phyloP scores from a whole-genome alignment of 2,329 filamentous ascomycete genomes.

The Epichloe scottii region DNA sequence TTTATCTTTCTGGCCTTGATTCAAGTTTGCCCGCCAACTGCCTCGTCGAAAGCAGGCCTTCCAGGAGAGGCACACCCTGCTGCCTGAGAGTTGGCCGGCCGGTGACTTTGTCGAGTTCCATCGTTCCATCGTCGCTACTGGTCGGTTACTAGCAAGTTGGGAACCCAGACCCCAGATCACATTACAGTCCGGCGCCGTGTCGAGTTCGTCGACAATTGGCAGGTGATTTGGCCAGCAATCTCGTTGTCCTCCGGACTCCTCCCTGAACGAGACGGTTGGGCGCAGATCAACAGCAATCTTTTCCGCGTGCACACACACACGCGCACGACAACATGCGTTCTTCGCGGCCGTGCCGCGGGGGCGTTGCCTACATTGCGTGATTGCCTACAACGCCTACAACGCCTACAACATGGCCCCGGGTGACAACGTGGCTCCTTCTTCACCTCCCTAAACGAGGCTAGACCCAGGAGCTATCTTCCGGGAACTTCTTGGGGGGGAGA shows the following conservation, averaged over 20 bases:
- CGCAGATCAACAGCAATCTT: constrained; percentile 3
- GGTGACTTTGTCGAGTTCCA: neutral
- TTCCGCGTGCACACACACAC: neutral
- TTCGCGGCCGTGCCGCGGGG: no score
- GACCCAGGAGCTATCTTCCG: no score
- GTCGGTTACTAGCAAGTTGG: no score
- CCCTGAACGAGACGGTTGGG: constrained; percentile 4
- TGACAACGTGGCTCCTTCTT: no score
- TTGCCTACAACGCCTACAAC: neutral
- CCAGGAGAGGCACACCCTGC: no score
- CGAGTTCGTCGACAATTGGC: neutral
- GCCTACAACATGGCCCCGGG: no score
- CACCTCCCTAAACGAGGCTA: neutral
- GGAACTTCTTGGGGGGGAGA: no score
- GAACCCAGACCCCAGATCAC: neutral
- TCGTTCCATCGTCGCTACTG: neutral
- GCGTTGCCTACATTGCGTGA: neutral
- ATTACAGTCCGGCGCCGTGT: neutral
- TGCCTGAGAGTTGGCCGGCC: no score
- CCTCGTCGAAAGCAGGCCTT: neutral
- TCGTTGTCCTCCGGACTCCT: neutral
- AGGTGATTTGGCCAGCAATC: neutral
- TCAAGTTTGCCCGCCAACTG: neutral
- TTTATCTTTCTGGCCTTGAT: neutral
- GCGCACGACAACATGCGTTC: no score